A percentile compares a stretch with the other conserved stretches of the same genome.
phyloP scores from a whole-genome alignment of 495 filamentous ascomycete species.

The Symbiotaphrina buchneri region DNA sequence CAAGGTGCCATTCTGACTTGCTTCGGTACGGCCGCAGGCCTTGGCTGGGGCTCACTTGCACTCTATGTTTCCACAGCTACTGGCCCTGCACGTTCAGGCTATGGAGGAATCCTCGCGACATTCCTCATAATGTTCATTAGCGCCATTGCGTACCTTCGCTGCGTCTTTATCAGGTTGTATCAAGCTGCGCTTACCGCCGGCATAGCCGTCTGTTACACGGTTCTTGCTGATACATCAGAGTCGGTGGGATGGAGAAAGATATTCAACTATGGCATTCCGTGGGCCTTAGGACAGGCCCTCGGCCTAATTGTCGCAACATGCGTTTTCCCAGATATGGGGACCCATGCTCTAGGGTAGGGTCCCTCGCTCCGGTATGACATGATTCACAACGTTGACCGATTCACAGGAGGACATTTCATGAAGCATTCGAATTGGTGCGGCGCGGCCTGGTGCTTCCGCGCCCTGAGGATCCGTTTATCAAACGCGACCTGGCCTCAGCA shows the following conservation, averaged over 20 bases:
- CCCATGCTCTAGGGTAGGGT: constrained; percentile 22
- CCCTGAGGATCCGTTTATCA: constrained; percentile 12
- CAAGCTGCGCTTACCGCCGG: constrained; percentile 29
- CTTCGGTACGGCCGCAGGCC: constrained; percentile 27
- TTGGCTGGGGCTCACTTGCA: constrained; percentile 29
- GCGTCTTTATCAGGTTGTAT: constrained; percentile 27
- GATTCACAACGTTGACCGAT: constrained; percentile 6
- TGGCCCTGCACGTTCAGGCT: constrained; percentile 16
- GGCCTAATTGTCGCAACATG: constrained; percentile 19
- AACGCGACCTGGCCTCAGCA: constrained; percentile 18
- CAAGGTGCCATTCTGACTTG: constrained; percentile 37
- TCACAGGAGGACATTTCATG: constrained; percentile 16
- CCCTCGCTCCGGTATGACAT: constrained; percentile 4
- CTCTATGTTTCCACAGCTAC: constrained; percentile 27
- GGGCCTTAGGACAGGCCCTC: constrained; percentile 28
- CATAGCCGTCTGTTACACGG: constrained; percentile 27
- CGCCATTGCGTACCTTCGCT: constrained; percentile 23
- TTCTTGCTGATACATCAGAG: constrained; percentile 21
- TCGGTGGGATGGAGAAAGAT: constrained; percentile 21
- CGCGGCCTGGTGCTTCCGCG: constrained; percentile 21
- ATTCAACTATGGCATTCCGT: constrained; percentile 30
- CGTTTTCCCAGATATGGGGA: constrained; percentile 28
- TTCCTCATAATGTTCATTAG: constrained; percentile 29
- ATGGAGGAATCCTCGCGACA: constrained; percentile 26
- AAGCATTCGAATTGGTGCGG: constrained; percentile 19